Evolutionary conservation across 305 asterid genomes (phyloP), one percentile per base, ranked within the genome.

Genomic region (Fraxinus sp.): DNA sequence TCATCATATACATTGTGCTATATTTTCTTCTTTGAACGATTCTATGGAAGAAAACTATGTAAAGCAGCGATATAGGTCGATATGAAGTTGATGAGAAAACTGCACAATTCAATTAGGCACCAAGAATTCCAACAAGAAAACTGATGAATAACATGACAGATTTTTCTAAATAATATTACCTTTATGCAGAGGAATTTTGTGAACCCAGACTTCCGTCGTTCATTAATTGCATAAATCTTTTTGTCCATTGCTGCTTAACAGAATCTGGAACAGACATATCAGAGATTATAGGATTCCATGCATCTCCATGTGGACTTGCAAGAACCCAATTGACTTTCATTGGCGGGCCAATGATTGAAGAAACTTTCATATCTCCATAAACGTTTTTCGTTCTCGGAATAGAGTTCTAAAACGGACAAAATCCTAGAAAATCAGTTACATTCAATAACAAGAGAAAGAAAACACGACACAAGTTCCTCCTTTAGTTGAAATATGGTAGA

Each of bases 301-400:
- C 79, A 59, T 91, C 93, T 78, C 94, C 98, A 80, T 68, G 84
- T 33, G 93, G 74, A 87, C 89, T 93, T 82, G 88, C 89, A 46
- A 94, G 88, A 81, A 93, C 93, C 97, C 98, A 95, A 70, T 88
- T 91, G 46, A 93, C 93, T 88, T 92, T 89, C 84, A 73, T 78
- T 5, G 97, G 98, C 3, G 91, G 91, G 72, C 77, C 78, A 22
- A 55, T 7, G 62, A 91, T 86, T 4, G 89, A 84, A 1, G 93
- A 88, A 62, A 82, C 78, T 35, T 74, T 86, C 35, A 36, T 35
- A 28, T 82, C 86, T 79, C 4, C 41, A 20, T 73, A 22, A 4
- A 41, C 24, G 14, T 81, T 83, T 55, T 82, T 89, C 87, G 81
- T 84, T 84, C 82, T 36, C 3, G 79, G 82, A 78, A 62, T 36